These are phyloP conservation scores for Akanthomyces lecanii DNA, from an alignment of 2,329 filamentous ascomycete species.

Conservation along the genomic window DNA sequence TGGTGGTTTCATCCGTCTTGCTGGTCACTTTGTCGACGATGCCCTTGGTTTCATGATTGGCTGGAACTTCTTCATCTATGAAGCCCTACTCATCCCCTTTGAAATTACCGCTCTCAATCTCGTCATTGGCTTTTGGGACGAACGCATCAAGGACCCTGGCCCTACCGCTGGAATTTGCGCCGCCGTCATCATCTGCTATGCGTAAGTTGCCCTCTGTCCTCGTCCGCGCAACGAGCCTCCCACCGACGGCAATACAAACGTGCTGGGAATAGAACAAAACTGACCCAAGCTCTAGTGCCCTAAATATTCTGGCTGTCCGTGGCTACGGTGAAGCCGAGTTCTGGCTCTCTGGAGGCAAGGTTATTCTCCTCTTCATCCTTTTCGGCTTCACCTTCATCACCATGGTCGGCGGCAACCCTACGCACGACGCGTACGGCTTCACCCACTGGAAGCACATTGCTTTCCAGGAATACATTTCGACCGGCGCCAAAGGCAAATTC, in stretches of 20 bases:
- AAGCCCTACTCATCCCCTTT: conserved; percentile 41
- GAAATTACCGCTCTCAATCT: conserved; percentile 40
- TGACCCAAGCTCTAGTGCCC: conserved; percentile 30
- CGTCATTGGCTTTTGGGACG: conserved; percentile 39
- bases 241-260: conserved; percentile 23
- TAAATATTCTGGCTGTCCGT: conserved; percentile 63
- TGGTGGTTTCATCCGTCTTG: conserved; percentile 61
- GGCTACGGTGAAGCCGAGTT: conserved; percentile 72
- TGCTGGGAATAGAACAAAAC: background rate
- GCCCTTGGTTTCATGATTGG: conserved; percentile 52
- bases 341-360: conserved; percentile 59
- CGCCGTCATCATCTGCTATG: conserved; percentile 52
- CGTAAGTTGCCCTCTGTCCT: conserved; percentile 36
- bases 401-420: conserved; percentile 74
- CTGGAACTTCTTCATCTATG: conserved; percentile 44
- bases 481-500: conserved; percentile 60
- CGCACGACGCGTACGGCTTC: conserved; percentile 65
- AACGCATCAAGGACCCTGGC: conserved; percentile 52
- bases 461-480: conserved; percentile 52
- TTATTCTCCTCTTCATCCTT: conserved; percentile 62
- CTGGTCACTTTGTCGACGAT: conserved; percentile 63
- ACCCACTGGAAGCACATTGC: conserved; percentile 54
- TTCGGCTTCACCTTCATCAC: conserved; percentile 74
- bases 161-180: conserved; percentile 62
- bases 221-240: background rate